Evolutionary conservation across 108 stramenopile species (phyloP).

Genomic region (Cyclotella distinguenda): DNA sequence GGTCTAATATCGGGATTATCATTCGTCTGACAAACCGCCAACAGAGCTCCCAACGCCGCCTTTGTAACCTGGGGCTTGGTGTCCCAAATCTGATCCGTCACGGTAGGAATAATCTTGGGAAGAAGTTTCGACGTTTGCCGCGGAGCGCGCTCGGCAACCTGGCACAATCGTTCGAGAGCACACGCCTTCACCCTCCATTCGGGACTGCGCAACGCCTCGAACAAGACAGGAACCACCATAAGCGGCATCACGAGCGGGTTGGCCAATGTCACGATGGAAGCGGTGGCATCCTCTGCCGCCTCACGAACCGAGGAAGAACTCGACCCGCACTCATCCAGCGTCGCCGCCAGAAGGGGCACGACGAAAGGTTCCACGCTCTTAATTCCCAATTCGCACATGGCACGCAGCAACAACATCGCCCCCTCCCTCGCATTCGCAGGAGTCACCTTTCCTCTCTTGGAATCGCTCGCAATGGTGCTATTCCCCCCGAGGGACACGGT

Average conservation of each 20-base stretch:
- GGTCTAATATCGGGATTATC: conserved; percentile 82
- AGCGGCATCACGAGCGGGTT: conserved; percentile 69
- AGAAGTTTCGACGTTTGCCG: conserved; percentile 64
- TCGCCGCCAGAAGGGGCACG: conserved; percentile 77
- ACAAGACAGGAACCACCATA: conserved; percentile 71
- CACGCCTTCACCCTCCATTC: conserved; percentile 85
- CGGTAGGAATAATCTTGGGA: conserved; percentile 84
- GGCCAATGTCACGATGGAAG: conserved; percentile 60
- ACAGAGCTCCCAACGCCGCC: conserved; percentile 68
- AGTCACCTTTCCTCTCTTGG: conserved; percentile 71
- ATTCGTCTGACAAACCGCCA: conserved; percentile 83
- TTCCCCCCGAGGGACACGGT: conserved; percentile 33
- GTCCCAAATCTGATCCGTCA: conserved; percentile 88
- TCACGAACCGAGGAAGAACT: conserved; percentile 65
- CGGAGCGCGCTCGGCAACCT: conserved; percentile 63
- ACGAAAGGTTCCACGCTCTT: conserved; percentile 75
- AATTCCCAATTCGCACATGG: conserved; percentile 75
- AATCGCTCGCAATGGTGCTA: conserved; percentile 57
- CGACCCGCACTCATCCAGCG: conserved; percentile 81
- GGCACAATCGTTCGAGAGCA: conserved; percentile 72
- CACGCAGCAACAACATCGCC: conserved; percentile 72
- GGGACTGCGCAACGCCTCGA: conserved; percentile 67
- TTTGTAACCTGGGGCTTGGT: conserved; percentile 93
- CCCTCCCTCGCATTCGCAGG: conserved; percentile 85
- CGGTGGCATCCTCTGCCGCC: conserved; percentile 78